Base-by-base conservation (phyloP, 495 filamentous ascomycete genomes). In the Tuber aestivum region DNA sequence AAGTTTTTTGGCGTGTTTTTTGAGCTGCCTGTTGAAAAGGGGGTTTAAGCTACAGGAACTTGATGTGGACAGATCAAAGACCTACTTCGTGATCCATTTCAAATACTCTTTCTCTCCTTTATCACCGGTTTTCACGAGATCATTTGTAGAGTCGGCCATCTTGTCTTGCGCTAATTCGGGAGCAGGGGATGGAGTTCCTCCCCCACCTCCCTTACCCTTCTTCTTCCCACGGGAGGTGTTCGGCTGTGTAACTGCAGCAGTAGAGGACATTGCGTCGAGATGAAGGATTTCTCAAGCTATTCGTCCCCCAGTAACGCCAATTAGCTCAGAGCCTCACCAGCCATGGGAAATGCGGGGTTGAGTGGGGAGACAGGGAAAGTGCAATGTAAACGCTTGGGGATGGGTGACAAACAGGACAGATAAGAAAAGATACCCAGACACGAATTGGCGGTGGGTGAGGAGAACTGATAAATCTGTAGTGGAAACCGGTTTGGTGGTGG, bases 31-130 rank as follows among this genome's bases (percentile, higher is more conserved):
- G 45, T 79, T 42, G 35, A 32, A 48, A 41, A 35, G 27, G 56
- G 56, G 79, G 45, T 56, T n/a, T 16, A 44, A n/a, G 27, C 18
- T 21, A 75, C 32, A 41, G 44, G 72, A 35, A 40, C 18, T 23
- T 56, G 18, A 32, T 35, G 70, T 8, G 23, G 32, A 48, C 44
- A 70, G n/a, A 72, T 61, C 20, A 7, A 27, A 65, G 56, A 72
- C 78, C 74, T 76, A 83, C 81, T 74, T 83, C 18, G 75, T 75
- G 27, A 83, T 72, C 61, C 82, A 81, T 69, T 83, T 83, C 37
- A 83, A 69, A 40, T 81, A 76, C 69, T 83, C 81, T 7, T 77
- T 83, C 74, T 83, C 79, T 3, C 48, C 48, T 41, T 73, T 79
- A 56, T 73, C 78, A 8, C 41, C 44, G 41, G 78, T 75, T 44